Evolutionary conservation across 1,284 basidiomycete species (phyloP).

Genomic region (Cryptococcus sp.): DNA sequence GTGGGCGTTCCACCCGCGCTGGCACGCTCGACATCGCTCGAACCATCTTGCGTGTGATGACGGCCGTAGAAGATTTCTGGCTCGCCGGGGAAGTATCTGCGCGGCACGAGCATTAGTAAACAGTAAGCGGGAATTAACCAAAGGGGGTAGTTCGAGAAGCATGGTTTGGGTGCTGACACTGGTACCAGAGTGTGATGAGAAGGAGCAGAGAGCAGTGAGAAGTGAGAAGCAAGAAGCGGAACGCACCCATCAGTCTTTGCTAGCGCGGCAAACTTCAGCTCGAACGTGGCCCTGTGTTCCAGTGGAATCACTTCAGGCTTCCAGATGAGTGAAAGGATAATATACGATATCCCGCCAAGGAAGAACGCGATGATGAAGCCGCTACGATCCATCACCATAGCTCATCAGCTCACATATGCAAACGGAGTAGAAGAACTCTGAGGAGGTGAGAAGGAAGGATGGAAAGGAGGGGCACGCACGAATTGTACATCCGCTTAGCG

Average conservation of each 20-base stretch:
- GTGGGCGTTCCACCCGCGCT: neutral
- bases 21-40: neutral
- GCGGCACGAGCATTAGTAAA: neutral
- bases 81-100: slow-evolving; percentile 6
- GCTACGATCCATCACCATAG: neutral
- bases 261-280: neutral
- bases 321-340: neutral
- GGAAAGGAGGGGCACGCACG: neutral
- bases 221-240: too few species aligned
- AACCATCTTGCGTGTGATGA: neutral
- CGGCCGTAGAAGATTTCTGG: slow-evolving; percentile 2
- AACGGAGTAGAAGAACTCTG: too few species aligned
- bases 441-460: too few species aligned
- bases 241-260: slow-evolving; percentile 2
- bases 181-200: too few species aligned
- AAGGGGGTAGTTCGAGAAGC: too few species aligned
- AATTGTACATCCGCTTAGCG: slow-evolving; percentile 6
- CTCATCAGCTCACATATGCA: too few species aligned
- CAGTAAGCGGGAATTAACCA: too few species aligned
- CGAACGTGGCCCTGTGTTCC: neutral
- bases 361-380: slow-evolving; percentile 6
- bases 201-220: too few species aligned
- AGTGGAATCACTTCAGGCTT: slow-evolving; percentile 1
- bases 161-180: too few species aligned
- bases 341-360: slow-evolving; percentile 2